Evolutionary conservation across 768 basidiomycete genomes (phyloP), one percentile per base, ranked within the genome.

Genomic region (Atractiella rhizophila): DNA sequence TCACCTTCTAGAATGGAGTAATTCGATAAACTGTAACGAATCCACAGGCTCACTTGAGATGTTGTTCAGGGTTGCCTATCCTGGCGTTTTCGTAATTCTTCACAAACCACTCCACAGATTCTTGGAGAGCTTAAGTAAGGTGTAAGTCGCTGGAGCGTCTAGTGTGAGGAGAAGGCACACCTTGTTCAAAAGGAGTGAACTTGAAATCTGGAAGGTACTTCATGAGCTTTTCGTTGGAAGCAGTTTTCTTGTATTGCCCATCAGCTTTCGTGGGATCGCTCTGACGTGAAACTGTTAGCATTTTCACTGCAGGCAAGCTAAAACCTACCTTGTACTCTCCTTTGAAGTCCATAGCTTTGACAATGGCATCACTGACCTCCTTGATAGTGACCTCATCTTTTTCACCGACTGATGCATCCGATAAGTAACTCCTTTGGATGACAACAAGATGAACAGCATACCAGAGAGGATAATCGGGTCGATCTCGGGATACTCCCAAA

Each of bases 241-340:
- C 86, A 1, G 86, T 85, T 62, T 94, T 94, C 50, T 85, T 74
- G 68, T 74, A 86, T 59, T 94, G 86, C 1, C 88, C 85, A 53
- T 96, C 88, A 8, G 85, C 71, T 39, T 71, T 69, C 20, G 69
- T 64, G 26, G 73, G 70, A 59, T 91, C 82, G 58, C 85, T 91
- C 78, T 82, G 41, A 11, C 19, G n/a, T 23, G 8, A 15, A 11
- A 38, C 29, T 31, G 13, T 12, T 6, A 18, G 16, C 32, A 34
- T 13, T 35, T 28, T 24, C 18, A 29, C 4, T 18, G 30, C 4
- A 28, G 15, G 42, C 18, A 42, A 25, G 10, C n/a, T 20, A 7
- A 16, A 16, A 60, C 69, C 31, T 52, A 79, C 79, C 29, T 63
- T 59, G 52, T 81, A 82, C 38, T 76, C 66, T 43, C 78, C 77